Base-by-base conservation (phyloP, 1,284 basidiomycete species). In the Pyrrhoderma lamaoense region DNA sequence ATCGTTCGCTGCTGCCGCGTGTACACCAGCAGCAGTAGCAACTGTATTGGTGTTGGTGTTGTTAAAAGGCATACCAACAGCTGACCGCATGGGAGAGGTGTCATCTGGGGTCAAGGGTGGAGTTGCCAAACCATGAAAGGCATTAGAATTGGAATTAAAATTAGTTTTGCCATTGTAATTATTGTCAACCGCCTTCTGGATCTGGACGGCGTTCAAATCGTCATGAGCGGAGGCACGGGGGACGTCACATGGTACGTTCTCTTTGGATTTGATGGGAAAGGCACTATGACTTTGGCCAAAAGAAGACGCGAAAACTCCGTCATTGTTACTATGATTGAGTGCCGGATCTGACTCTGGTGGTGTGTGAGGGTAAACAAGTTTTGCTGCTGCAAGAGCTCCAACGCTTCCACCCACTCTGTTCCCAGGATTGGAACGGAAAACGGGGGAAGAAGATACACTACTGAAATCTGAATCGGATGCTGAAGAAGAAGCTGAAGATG, bases 41-140 rank as follows among this genome's bases (percentile, higher is more conserved):
- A 31, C 11, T 5, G 27, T 5, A 31, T 31, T 31, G 11, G 5
- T 8, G 38, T 18, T 18, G 8, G 5, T 40, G 38, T 40, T 22
- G 8, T 7, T 40, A 22, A 5, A 5, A 16, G 5, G 7, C 5
- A 53, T 23, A 8, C 31, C 34, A 34, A 42, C 61, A 63, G 21
- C 62, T 60, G 19, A 55, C 56, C 37, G 60, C 59, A 45, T 62
- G 63, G 44, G 59, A 57, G 22, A 55, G 47, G 44, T 14, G 8
- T 40, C 38, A 44, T 82, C 81, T 34, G 82, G 82, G 14, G 80
- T 83, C 50, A 84, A 67, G 19, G 80, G 79, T 19, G 82, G 82
- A n/a, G 82, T 84, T 22, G 72, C 71, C 38, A 40, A 40, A n/a
- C 38, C 11, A 31, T 31, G 11, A 34, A 73, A 63, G 25, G 69